A percentile compares a stretch with the other conserved stretches of the same genome.
phyloP scores from a whole-genome alignment of 345 rosid species.

The Gynandropsis gynandra region DNA sequence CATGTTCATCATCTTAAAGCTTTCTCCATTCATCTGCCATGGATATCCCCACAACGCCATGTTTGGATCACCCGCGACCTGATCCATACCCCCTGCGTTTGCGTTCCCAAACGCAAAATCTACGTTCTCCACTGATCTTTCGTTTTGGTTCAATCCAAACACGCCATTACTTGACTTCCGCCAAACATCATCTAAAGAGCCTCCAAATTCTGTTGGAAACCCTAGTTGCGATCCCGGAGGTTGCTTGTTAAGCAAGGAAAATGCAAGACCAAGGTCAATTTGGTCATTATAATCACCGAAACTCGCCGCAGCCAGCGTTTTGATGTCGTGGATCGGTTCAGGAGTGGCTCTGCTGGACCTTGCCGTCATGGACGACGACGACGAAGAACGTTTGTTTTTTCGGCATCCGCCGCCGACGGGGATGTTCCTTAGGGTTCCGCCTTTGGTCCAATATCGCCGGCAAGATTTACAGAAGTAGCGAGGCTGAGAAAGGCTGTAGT shows the following conservation, averaged over 20 bases:
- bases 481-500: slow-evolving; percentile 81
- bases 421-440: slow-evolving; percentile 69
- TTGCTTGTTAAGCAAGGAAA: slow-evolving; percentile 69
- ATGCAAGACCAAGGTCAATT: slow-evolving; percentile 62
- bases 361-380: too few species aligned
- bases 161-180: neutral
- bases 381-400: too few species aligned
- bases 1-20: slow-evolving; percentile 26
- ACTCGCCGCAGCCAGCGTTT: slow-evolving; percentile 30
- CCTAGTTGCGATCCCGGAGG: slow-evolving; percentile 42
- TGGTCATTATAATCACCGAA: slow-evolving; percentile 37
- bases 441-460: slow-evolving; percentile 83
- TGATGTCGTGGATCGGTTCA: slow-evolving; percentile 23
- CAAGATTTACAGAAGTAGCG: slow-evolving; percentile 83
- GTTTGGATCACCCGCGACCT: slow-evolving; percentile 30
- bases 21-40: slow-evolving; percentile 61
- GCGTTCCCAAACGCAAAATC: slow-evolving; percentile 28
- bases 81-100: slow-evolving; percentile 26
- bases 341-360: too few species aligned
- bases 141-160: slow-evolving; percentile 21
- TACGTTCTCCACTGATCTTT: neutral
- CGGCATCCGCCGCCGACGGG: slow-evolving; percentile 75
- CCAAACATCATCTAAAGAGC: slow-evolving; percentile 19
- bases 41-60: slow-evolving; percentile 60
- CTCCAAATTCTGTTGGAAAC: slow-evolving; percentile 24